Percentiles rank a stretch among this genome's conserved stretches.
These are phyloP conservation scores for Scenedesmus sp. DNA, from an alignment of 163 green algal species.

Conservation along the genomic window DNA sequence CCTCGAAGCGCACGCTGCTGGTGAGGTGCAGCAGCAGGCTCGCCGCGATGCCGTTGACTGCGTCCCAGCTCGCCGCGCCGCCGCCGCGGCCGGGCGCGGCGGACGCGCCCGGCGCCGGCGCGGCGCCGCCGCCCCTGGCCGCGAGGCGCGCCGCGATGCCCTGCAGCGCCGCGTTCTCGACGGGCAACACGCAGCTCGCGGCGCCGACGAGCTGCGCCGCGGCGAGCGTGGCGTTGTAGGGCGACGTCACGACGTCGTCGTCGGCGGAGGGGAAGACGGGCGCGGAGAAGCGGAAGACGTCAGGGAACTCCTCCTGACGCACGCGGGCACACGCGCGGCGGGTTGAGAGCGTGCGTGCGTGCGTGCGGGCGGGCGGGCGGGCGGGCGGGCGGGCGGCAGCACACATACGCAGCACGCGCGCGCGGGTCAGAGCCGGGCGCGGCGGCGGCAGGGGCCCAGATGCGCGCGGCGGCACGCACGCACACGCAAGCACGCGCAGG, in stretches of 20 bases:
- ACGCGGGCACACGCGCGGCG: neutral
- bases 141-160: constrained; percentile 58
- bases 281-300: constrained; percentile 75
- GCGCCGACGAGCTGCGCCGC: constrained; percentile 69
- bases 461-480: neutral
- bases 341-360: no score
- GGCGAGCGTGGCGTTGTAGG: constrained; percentile 88
- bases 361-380: no score
- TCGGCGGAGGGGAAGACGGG: constrained; percentile 85
- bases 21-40: constrained; percentile 84
- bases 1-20: constrained; percentile 75
- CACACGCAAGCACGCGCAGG: neutral
- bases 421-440: no score
- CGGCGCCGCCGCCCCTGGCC: constrained; percentile 1
- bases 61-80: constrained; percentile 60
- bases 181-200: constrained; percentile 80
- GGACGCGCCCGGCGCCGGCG: constrained; percentile 7
- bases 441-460: neutral
- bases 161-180: constrained; percentile 85
- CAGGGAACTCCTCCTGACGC: constrained; percentile 78
- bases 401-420: no score
- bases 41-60: constrained; percentile 85
- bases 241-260: constrained; percentile 80
- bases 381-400: no score
- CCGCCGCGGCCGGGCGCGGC: no score